Evolutionary conservation across 208 protist genomes (phyloP).

Genomic region (Crithidia bombi): DNA sequence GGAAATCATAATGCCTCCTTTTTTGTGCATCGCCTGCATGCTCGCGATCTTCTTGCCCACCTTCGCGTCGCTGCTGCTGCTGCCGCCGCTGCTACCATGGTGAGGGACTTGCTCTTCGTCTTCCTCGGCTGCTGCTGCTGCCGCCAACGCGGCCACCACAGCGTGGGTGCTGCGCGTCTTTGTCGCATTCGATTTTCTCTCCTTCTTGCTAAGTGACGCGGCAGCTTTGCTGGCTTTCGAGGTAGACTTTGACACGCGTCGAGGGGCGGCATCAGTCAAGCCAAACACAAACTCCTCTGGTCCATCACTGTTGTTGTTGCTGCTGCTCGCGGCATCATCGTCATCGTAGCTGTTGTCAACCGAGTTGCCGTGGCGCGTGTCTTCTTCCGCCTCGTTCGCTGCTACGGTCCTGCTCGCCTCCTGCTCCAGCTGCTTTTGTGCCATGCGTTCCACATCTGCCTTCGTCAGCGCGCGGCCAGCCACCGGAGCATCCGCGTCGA

Average conservation of each 20-base stretch:
- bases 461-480: constrained; percentile 75
- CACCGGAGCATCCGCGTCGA: constrained; percentile 62
- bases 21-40: constrained; percentile 32
- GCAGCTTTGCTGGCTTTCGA: constrained; percentile 29
- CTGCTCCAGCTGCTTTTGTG: neutral
- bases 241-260: constrained; percentile 10
- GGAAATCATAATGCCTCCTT: constrained; percentile 26
- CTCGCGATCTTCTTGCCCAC: constrained; percentile 44
- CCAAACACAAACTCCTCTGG: constrained; percentile 80
- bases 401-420: neutral
- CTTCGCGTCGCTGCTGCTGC: no score
- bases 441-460: constrained; percentile 56
- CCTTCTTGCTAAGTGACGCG: constrained; percentile 6
- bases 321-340: constrained; percentile 4
- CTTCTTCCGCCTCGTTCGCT: constrained; percentile 19
- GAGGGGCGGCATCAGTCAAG: constrained; percentile 53
- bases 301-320: constrained; percentile 31
- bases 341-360: constrained; percentile 6
- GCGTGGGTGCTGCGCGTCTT: constrained; percentile 3
- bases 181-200: neutral
- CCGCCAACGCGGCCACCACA: neutral
- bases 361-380: no score
- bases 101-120: neutral
- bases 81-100: neutral
- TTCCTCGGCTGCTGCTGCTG: constrained; percentile 1